Conservation (phyloP, 441 rosid species). For the Erysimum cheiri region DNA sequence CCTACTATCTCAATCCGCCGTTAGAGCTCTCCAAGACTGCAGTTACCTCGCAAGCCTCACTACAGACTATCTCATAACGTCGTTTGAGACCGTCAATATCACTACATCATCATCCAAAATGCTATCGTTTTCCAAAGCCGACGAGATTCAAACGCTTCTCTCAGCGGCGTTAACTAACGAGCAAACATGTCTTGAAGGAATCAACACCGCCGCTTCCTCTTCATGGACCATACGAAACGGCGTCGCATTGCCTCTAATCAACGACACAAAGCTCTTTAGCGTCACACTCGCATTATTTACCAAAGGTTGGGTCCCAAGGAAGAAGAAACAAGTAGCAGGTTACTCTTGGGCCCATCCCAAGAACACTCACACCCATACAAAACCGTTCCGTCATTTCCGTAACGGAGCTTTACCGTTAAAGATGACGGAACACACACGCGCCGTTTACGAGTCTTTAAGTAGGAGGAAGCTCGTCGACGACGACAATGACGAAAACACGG, state of each 20-base stretch:
- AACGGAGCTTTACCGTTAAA: constrained; percentile 60
- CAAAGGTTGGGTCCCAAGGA: constrained; percentile 54
- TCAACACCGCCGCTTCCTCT: constrained; percentile 53
- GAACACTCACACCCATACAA: constrained; percentile 20
- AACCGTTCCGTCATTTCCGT: constrained; percentile 39
- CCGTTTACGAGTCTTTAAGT: constrained; percentile 59
- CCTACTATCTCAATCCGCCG: constrained; percentile 44
- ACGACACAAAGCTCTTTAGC: constrained; percentile 77
- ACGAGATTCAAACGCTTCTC: constrained; percentile 61
- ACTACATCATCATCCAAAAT: constrained; percentile 38
- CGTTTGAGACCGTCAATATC: constrained; percentile 53
- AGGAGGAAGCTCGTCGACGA: constrained; percentile 46
- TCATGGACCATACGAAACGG: constrained; percentile 48
- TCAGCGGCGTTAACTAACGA: constrained; percentile 68
- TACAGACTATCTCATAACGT: constrained; percentile 59
- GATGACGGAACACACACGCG: constrained; percentile 57
- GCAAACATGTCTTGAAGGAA: constrained; percentile 66
- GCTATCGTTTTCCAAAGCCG: constrained; percentile 54
- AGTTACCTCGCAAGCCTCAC: constrained; percentile 56
- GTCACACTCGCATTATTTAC: constrained; percentile 77
- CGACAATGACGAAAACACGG: constrained; percentile 21
- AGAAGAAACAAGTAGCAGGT: constrained; percentile 16
- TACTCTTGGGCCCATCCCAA: constrained; percentile 40
- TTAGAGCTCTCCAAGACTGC: constrained; percentile 86
- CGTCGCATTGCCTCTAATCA: constrained; percentile 56